Base-by-base conservation (phyloP, 2,329 filamentous ascomycete species). In the Xylariaceae sp. region DNA sequence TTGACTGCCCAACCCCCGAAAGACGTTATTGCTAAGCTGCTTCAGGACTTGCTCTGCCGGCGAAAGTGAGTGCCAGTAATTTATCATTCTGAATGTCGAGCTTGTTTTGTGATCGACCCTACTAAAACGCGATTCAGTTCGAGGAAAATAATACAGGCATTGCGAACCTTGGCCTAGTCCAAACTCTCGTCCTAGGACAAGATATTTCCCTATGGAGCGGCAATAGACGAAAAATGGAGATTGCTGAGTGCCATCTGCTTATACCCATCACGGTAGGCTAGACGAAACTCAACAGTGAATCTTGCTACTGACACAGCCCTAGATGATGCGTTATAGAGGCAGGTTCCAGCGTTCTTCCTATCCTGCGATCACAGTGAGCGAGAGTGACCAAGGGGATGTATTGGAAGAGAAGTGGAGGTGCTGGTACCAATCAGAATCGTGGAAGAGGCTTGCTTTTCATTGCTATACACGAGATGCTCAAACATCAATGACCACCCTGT, bases 381-480 rank as follows among this genome's bases (percentile, higher is more conserved):
- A 78, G 0, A 78, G 80, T 1, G 87, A 90, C 53, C 75, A 82
- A 19, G 84, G 82, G 1, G 71, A 82, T 16, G 74, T 74, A 2
- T 73, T 92, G 0, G 81, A 89, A 55, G 73, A 77, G 3, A 90
- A 90, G 65, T 91, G 88, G 88, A 78, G 74, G 53, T 72, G 74
- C 21, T 91, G 88, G 88, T 79, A 83, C 12, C 78, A 84, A 43
- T 76, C 83, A 57, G 88, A 91, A 67, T 86, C 84, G 3, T 89
- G 84, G 75, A 89, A 90, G 68, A 81, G 82, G 31, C 81, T 92
- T 2, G 83, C 84, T 3, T 86, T 88, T 57, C 85, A 88, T 66
- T 75, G 84, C 12, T 88, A 88, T 62, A 72, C 87, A 4, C 81
- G 87, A 54, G 88, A 91, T 65, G 79, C 86, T 0, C 86, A 90